phyloP scores from a whole-genome alignment of 225 moss, liverwort and hornwort genomes.

The Sphagnum contortum region DNA sequence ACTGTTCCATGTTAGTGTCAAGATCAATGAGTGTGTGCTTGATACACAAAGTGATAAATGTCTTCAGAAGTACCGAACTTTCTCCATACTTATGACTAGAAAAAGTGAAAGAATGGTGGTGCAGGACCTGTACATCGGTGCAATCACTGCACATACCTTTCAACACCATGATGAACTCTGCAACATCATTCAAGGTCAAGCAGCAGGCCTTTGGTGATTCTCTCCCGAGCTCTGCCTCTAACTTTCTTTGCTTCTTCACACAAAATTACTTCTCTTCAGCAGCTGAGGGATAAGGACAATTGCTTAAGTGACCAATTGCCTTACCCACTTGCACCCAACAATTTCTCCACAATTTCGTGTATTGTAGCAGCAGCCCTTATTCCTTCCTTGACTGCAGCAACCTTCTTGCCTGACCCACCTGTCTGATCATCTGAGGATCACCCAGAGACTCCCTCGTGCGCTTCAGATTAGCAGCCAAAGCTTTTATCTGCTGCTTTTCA shows the following conservation, averaged over 20 bases:
- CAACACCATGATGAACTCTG: constrained; percentile 59
- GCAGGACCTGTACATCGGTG: constrained; percentile 55
- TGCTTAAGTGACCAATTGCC: constrained; percentile 13
- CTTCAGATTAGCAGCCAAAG: constrained; percentile 21
- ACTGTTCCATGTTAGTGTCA: neutral
- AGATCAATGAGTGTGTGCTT: neutral
- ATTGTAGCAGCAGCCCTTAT: constrained; percentile 34
- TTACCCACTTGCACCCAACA: constrained; percentile 13
- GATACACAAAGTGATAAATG: too few species aligned
- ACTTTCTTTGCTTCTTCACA: constrained; percentile 41
- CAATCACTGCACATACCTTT: constrained; percentile 61
- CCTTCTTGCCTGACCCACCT: constrained; percentile 13
- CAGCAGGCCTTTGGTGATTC: constrained; percentile 52
- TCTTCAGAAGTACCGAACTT: too few species aligned
- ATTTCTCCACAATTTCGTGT: constrained; percentile 30
- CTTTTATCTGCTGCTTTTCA: constrained; percentile 16
- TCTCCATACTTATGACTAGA: too few species aligned
- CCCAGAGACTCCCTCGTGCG: constrained; percentile 36
- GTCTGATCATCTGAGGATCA: constrained; percentile 39
- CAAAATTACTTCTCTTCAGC: constrained; percentile 71
- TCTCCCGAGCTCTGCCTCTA: constrained; percentile 40
- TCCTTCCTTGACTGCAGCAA: constrained; percentile 7
- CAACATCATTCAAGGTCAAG: constrained; percentile 58
- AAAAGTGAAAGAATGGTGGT: too few species aligned
- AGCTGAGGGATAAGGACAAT: constrained; percentile 77